Conservation (phyloP, 768 basidiomycete genomes). For the Pulveroboletus sp. region DNA sequence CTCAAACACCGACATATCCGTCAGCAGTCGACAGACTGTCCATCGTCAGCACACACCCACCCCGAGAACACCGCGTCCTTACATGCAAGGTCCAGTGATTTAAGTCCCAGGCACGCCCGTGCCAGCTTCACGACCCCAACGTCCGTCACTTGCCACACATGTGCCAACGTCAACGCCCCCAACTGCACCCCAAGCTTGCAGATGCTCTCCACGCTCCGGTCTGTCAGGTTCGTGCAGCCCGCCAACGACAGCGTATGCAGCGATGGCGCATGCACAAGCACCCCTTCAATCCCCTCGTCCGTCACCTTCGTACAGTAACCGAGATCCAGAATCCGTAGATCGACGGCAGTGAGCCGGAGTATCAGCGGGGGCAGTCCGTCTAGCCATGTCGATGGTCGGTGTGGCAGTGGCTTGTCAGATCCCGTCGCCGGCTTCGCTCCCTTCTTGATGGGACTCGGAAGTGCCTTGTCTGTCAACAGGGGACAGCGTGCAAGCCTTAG, state of each 20-base stretch:
- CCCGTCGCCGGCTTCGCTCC: conserved; percentile 22
- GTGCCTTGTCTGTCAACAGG: conserved; percentile 72
- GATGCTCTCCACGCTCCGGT: conserved; percentile 63
- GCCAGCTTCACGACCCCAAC: conserved; percentile 62
- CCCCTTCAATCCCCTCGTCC: conserved; percentile 71
- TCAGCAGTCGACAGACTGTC: conserved; percentile 74
- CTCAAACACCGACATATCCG: conserved; percentile 82
- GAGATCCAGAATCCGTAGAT: conserved; percentile 75
- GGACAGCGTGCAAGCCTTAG: conserved; percentile 76
- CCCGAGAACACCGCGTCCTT: conserved; percentile 30
- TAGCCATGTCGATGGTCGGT: conserved; percentile 54
- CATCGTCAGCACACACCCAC: conserved; percentile 12
- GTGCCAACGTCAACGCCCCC: conserved; percentile 76
- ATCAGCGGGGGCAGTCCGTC: conserved; percentile 60
- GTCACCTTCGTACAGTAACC: conserved; percentile 64
- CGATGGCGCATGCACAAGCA: conserved; percentile 69
- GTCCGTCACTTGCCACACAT: conserved; percentile 79
- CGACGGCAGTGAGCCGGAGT: conserved; percentile 61
- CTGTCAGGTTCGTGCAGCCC: conserved; percentile 73
- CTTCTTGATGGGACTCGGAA: conserved; percentile 52
- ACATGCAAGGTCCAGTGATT: conserved; percentile 87
- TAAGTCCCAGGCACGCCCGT: conserved; percentile 64
- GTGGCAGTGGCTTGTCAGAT: conserved; percentile 50
- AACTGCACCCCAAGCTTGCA: conserved; percentile 69
- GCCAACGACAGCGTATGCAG: conserved; percentile 74